Base-by-base conservation (phyloP, 352 stramenopile genomes). In the Globisporangium orthogonon region DNA sequence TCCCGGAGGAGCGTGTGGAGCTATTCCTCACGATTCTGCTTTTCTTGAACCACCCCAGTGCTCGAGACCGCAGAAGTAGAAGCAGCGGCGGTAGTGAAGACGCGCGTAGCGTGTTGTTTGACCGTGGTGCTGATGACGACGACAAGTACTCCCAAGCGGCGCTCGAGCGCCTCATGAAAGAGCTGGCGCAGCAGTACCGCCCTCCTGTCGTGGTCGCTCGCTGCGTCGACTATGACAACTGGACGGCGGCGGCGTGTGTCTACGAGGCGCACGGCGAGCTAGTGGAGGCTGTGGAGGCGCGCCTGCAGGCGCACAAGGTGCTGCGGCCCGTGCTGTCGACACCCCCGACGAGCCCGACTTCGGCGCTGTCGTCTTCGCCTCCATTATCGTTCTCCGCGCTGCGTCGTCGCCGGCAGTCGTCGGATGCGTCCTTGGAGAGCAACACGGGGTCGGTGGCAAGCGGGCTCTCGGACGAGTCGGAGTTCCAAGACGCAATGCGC, bases 211-310 rank as follows among this genome's bases (percentile, higher is more conserved):
- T 95, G 66, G 72, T 92, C 18, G 65, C 84, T 31, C 78, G 85
- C 7, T 93, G 83, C 62, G 71, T 89, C 7, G 85, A 95, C 65
- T 93, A 85, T 40, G 76, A 69, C 14, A 93, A 95, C 55, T 95
- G 85, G 85, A 78, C 67, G 23, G 85, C 83, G 0, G 85, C 85
- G 0, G 85, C 85, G 1, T 79, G 70, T 53, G 69, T 93, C 18
- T 91, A 92, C 43, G 76, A 95, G 71, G 83, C 71, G 2, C 78
- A 95, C 28, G 83, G 75, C 11, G 85, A 92, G 56, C 62, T 90
- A 2, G 79, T 95, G 1, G 81, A 95, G 58, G 85, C 85, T 5
- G 70, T 95, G n/a, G 85, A 95, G 59, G 90, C 82, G 55, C 76
- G 84, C 1, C 58, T 95, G 35, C 84, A 89, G 47, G 76, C 72